Base-by-base conservation (phyloP, 2,329 filamentous ascomycete species). In the Penicillium polonicum region DNA sequence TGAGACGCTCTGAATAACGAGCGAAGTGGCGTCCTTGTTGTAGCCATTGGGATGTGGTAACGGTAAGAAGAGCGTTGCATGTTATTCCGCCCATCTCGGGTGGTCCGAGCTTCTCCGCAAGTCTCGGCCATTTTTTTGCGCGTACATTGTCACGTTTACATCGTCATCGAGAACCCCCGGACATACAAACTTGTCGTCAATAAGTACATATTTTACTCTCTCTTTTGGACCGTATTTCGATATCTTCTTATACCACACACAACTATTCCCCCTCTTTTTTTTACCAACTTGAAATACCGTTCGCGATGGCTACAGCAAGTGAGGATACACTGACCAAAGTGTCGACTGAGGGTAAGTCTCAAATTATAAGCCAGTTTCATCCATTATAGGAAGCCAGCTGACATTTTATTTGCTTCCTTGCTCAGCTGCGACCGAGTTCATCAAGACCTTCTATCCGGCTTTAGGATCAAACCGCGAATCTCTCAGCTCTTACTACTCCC, bases 391-490 rank as follows among this genome's bases (percentile, higher is more conserved):
- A 10, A 19, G 7, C 4, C 7, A 27, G 25, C 35, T 41, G 13
- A 43, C 13, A 12, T 44, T 42, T 21, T 31, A 8, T 48, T 58
- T 51, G 15, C 51, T 50, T n/a, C 27, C 2, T 10, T 41, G 19
- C 35, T 38, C 36, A 90, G 90, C 87, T 59, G 88, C 90, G 52
- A 84, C 88, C 65, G 79, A 77, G 53, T 93, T 96, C 68, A 81
- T 88, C 64, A 85, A 88, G 60, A 80, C 83, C 61, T 96, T 89
- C 79, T 96, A 96, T 77, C 80, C 82, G 29, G 83, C 88, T n/a
- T 79, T 95, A 51, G 86, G 88, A 74, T 82, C 80, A 58, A 74
- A 80, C 42, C 81, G 83, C 61, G 74, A 78, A 43, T 78, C 79
- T 10, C 82, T 96, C 15, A 71, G 82, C 19, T 77, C 78, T n/a